A percentile compares a stretch with the other conserved stretches of the same genome.
Evolutionary conservation across 2,329 filamentous ascomycete genomes (phyloP).

Genomic region (Ophiocordyceps camponoti-floridani): DNA sequence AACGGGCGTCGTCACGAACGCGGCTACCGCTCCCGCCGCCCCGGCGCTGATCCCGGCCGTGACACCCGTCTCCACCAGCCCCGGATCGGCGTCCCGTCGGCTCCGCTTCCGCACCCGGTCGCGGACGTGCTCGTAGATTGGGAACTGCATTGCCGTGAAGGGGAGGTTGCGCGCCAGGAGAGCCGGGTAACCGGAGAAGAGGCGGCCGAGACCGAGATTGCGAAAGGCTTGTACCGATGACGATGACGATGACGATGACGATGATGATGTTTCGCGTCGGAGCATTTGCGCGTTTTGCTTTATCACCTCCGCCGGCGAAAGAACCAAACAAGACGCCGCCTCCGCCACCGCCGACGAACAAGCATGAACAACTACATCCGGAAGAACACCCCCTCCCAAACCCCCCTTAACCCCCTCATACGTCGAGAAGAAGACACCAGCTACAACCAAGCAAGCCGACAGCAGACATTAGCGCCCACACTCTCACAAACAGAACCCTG

Average conservation of each 20-base stretch:
- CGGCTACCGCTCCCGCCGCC: conserved; percentile 54
- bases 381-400: conserved; percentile 37
- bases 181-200: conserved; percentile 59
- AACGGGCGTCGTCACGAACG: conserved; percentile 70
- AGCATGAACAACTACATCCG: conserved; percentile 53
- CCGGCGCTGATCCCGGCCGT: conserved; percentile 62
- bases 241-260: conserved; percentile 9
- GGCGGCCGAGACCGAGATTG: conserved; percentile 27
- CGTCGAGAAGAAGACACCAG: conserved; percentile 58
- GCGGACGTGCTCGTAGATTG: conserved; percentile 62
- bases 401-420: conserved; percentile 62
- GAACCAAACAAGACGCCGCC: conserved; percentile 67
- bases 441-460: not conserved
- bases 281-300: conserved; percentile 92
- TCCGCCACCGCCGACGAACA: conserved; percentile 61
- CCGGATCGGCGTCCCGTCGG: conserved; percentile 6
- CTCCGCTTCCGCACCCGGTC: conserved; percentile 25
- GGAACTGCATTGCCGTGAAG: conserved; percentile 78
- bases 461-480: not conserved
- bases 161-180: conserved; percentile 70
- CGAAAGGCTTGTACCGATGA: conserved; percentile 31
- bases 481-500: not conserved
- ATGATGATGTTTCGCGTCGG: conserved; percentile 10
- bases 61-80: conserved; percentile 45
- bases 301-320: conserved; percentile 77